Percentiles rank a stretch among this genome's conserved stretches.
These are phyloP conservation scores for Parastagonospora nodorum DNA, from an alignment of 2,329 filamentous ascomycete species.

Conservation along the genomic window DNA sequence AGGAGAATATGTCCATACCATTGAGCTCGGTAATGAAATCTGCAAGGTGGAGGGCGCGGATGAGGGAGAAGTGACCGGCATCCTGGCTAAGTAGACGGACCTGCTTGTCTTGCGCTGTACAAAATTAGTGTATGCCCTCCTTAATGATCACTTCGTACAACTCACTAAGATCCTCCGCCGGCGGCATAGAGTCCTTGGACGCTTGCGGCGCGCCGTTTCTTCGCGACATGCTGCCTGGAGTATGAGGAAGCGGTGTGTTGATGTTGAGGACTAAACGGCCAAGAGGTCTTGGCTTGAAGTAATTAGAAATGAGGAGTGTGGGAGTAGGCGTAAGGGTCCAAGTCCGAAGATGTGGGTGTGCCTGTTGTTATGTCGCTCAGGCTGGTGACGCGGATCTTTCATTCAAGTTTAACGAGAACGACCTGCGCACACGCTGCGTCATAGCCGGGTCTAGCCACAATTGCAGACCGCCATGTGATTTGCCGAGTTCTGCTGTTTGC, in stretches of 20 bases:
- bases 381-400: slow-evolving; percentile 6
- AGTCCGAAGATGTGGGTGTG: not conserved
- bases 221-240: slow-evolving; percentile 62
- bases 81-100: slow-evolving; percentile 72
- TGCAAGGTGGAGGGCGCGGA: slow-evolving; percentile 72
- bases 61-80: slow-evolving; percentile 70
- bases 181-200: slow-evolving; percentile 47
- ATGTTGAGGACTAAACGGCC: not conserved
- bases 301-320: not conserved
- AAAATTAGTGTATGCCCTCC: slow-evolving; percentile 10
- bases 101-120: slow-evolving; percentile 72
- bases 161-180: slow-evolving; percentile 52
- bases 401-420: slow-evolving; percentile 9
- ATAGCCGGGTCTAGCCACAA: slow-evolving; percentile 7
- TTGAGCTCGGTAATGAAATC: slow-evolving; percentile 85
- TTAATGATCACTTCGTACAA: not conserved
- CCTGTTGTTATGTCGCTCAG: slow-evolving; percentile 3
- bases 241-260: not conserved
- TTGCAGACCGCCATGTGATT: slow-evolving; percentile 11
- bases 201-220: slow-evolving; percentile 60
- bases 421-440: slow-evolving; percentile 17
- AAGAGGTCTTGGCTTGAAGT: slow-evolving; percentile 6
- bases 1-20: slow-evolving; percentile 48
- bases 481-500: slow-evolving; percentile 7
- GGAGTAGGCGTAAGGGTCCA: slow-evolving; percentile 1